Evolutionary conservation across 768 basidiomycete genomes (phyloP).

Genomic region (Austroboletus festivus): DNA sequence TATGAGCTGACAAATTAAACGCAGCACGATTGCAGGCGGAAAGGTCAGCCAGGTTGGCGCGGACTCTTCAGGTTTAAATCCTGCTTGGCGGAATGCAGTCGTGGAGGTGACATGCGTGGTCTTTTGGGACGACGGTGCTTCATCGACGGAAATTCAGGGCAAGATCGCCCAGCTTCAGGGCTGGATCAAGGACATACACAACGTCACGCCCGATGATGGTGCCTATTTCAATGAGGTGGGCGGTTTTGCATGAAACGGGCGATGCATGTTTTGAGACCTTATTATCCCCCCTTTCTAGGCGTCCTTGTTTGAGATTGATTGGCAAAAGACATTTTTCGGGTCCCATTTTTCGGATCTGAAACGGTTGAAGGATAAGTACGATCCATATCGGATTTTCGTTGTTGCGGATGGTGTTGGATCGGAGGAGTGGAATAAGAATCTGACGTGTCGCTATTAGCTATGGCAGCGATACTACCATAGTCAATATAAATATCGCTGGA

Average conservation of each 20-base stretch:
- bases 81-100: constrained; percentile 45
- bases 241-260: not conserved
- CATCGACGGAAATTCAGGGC: constrained; percentile 12
- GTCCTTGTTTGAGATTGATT: constrained; percentile 40
- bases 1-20: too few species aligned
- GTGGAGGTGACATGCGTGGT: constrained; percentile 25
- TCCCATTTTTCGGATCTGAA: constrained; percentile 39
- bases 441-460: constrained; percentile 17
- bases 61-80: constrained; percentile 42
- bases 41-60: constrained; percentile 37
- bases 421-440: constrained; percentile 14
- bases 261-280: not conserved
- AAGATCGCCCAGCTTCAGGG: constrained; percentile 11
- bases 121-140: constrained; percentile 21
- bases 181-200: constrained; percentile 27
- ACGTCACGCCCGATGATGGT: constrained; percentile 32
- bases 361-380: constrained; percentile 36
- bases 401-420: constrained; percentile 25
- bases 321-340: constrained; percentile 44
- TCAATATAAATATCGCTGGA: too few species aligned
- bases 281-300: constrained; percentile 30
- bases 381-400: constrained; percentile 8
- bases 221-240: constrained; percentile 51
- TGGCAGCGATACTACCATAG: too few species aligned
- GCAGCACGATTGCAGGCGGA: constrained; percentile 43